Percentiles rank a stretch among this genome's conserved stretches.
phyloP scores from a whole-genome alignment of 805 yeast species.

The Candida bentonensis region DNA sequence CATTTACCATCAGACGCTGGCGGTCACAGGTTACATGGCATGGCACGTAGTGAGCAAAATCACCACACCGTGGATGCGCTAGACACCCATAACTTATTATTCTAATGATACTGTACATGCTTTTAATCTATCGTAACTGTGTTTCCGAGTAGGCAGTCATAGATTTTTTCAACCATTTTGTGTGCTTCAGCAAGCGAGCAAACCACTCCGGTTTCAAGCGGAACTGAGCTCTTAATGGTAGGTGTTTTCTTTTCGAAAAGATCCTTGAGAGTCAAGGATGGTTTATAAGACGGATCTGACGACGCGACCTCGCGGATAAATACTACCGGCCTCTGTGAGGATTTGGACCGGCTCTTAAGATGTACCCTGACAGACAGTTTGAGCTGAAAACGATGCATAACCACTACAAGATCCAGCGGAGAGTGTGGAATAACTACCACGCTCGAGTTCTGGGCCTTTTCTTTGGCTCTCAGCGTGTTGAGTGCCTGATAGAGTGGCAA shows the following conservation, averaged over 20 bases:
- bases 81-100: background rate
- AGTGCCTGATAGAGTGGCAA: background rate
- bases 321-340: background rate
- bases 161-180: background rate
- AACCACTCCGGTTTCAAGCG: background rate
- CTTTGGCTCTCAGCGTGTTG: background rate
- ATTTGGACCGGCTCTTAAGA: background rate
- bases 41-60: background rate
- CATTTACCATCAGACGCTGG: background rate
- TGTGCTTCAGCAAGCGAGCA: background rate
- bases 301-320: background rate
- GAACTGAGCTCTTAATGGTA: background rate
- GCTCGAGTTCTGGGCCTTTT: background rate
- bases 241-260: background rate
- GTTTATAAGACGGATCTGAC: background rate
- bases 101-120: background rate
- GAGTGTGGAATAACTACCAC: background rate
- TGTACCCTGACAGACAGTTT: background rate
- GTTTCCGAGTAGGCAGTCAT: background rate
- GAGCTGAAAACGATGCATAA: background rate
- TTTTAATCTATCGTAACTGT: background rate
- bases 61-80: slow-evolving; percentile 1
- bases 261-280: background rate
- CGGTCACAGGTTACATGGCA: background rate
- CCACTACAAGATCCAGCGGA: background rate